A percentile compares a stretch with the other conserved stretches of the same genome.
These are phyloP conservation scores for Podosphaera fusca DNA, from an alignment of 2,329 filamentous ascomycete genomes.

Conservation along the genomic window DNA sequence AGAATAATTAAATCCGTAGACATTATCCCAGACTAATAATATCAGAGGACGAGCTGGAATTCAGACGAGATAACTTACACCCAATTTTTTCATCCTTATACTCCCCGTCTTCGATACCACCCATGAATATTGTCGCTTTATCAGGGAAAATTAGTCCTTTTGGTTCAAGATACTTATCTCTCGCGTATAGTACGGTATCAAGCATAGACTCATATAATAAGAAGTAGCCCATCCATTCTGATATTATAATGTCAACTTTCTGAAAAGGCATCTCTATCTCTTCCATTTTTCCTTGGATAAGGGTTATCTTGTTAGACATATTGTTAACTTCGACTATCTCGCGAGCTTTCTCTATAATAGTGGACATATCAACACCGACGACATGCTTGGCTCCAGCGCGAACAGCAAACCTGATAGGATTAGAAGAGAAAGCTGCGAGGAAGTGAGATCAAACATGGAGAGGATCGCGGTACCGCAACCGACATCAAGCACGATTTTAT, in stretches of 20 bases:
- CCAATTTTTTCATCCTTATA: slow-evolving; percentile 99
- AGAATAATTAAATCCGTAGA: slow-evolving; percentile 92
- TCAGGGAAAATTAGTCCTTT: slow-evolving; percentile 94
- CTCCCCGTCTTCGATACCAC: slow-evolving; percentile 92
- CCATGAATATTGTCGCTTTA: slow-evolving; percentile 93
- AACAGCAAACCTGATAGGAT: slow-evolving; percentile 59
- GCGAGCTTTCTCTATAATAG: slow-evolving; percentile 93
- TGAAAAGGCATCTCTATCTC: slow-evolving; percentile 82
- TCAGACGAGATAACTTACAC: slow-evolving; percentile 34
- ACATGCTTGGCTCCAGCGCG: slow-evolving; percentile 95
- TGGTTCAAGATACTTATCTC: slow-evolving; percentile 71
- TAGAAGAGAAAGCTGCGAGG: slow-evolving; percentile 1
- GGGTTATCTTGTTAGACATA: slow-evolving; percentile 84
- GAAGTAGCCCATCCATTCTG: slow-evolving; percentile 99
- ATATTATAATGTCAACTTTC: slow-evolving; percentile 98
- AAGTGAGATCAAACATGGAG: slow-evolving; percentile 52
- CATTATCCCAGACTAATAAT: slow-evolving; percentile 81
- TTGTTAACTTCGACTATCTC: slow-evolving; percentile 88
- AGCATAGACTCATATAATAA: slow-evolving; percentile 97
- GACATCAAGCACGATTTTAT: slow-evolving; percentile 87
- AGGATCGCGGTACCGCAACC: slow-evolving; percentile 95
- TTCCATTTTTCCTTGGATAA: slow-evolving; percentile 99
- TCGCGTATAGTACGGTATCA: slow-evolving; percentile 89
- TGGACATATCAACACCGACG: slow-evolving; percentile 98
- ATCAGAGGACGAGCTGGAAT: neutral